Percentiles rank a stretch among this genome's conserved stretches.
Evolutionary conservation across 441 rosid genomes (phyloP).

Genomic region (Eruca vesicaria): DNA sequence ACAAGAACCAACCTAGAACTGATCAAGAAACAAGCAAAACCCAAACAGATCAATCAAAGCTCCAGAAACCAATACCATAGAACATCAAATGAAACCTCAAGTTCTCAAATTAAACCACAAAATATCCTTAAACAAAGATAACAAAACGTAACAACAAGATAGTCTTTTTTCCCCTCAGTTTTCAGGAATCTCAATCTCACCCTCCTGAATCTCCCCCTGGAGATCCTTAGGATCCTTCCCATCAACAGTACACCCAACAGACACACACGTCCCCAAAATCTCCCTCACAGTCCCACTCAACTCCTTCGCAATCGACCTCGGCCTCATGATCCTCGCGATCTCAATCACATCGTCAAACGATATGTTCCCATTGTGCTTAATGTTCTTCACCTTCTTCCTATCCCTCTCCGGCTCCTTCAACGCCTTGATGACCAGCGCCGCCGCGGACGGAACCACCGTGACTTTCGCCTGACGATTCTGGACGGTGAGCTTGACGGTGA

Average conservation of each 20-base stretch:
- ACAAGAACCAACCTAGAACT: background rate
- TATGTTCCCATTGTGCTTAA: constrained; percentile 38
- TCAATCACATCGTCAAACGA: constrained; percentile 36
- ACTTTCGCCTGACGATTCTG: constrained; percentile 51
- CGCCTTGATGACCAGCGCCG: constrained; percentile 50
- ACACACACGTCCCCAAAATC: constrained; percentile 37
- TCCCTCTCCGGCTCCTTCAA: constrained; percentile 46
- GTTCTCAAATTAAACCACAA: background rate
- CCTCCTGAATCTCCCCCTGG: constrained; percentile 38
- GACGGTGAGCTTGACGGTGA: constrained; percentile 42
- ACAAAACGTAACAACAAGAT: constrained; percentile 1
- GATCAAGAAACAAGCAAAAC: background rate
- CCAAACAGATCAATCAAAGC: background rate
- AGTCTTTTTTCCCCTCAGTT: too few species aligned
- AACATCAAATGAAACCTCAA: background rate
- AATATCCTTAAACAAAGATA: background rate
- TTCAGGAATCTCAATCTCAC: constrained; percentile 36
- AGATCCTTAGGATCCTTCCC: constrained; percentile 38
- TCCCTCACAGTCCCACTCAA: constrained; percentile 39
- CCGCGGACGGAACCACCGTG: constrained; percentile 42
- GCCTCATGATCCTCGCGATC: constrained; percentile 39
- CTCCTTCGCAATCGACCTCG: constrained; percentile 37
- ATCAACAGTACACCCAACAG: constrained; percentile 41
- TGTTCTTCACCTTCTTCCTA: constrained; percentile 39
- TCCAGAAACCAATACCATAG: background rate